Base-by-base conservation (phyloP, 495 filamentous ascomycete species). In the Daldinia bambusicola region DNA sequence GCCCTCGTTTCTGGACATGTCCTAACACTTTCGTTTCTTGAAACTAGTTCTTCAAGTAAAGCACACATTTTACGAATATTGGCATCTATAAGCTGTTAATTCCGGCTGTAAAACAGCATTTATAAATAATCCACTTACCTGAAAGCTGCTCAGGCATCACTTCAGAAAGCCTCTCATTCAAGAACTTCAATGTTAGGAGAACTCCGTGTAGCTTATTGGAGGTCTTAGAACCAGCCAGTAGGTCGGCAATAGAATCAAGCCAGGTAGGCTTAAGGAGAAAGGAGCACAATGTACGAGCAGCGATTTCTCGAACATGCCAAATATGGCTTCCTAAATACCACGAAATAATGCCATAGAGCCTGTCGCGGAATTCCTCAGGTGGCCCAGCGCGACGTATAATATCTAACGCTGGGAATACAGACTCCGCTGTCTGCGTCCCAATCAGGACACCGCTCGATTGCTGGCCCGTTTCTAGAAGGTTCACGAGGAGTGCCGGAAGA, bases 301-400 rank as follows among this genome's bases (percentile, higher is more conserved):
- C 92, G 67, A 97, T 94, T 74, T 97, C 94, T 61, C 95, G 86
- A 20, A 98, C 89, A 71, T 92, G 89, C 95, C 94, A 98, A 14
- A 93, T 84, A 2, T 85, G 84, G 68, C 91, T 94, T n/a, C 84
- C 86, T 32, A 94, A 81, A 40, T 92, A 88, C 40, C 76, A 73
- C 9, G 79, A 71, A 32, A 93, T 84, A 20, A 82, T 78, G 40
- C 71, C 70, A 55, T 80, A 76, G 12, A 92, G 82, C 61, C 80
- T 79, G 1, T 78, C 75, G 13, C 76, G 74, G 34, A 76, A 72
- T 8, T 83, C 78, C 18, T 84, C 80, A 0, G 88, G 87, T 1
- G 88, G 85, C 0, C 84, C 83, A 22, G 87, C 88, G 16, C 90
- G 83, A 53, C 88, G 88, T 59, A 98, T 86, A 41, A 99, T 88